Conservation (phyloP, 257 asterid species). For the Przewalskia tangutica region DNA sequence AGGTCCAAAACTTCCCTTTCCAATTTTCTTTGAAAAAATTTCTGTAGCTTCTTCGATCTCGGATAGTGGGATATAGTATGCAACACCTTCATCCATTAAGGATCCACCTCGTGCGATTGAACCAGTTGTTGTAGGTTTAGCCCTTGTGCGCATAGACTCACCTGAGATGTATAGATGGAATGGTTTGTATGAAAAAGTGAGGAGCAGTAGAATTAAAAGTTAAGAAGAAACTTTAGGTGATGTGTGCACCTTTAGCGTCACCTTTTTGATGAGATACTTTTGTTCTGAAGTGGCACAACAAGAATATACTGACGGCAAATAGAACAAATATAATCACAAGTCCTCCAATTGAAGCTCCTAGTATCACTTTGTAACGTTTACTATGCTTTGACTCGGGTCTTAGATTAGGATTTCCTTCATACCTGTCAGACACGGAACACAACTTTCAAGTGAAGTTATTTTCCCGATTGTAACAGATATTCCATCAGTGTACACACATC, state of each 20-base stretch:
- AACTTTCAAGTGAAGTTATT: neutral
- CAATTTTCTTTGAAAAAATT: conserved; percentile 57
- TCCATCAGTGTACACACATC: neutral
- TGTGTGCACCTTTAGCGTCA: conserved; percentile 35
- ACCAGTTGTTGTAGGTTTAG: conserved; percentile 35
- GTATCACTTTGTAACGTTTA: conserved; percentile 30
- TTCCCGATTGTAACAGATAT: neutral
- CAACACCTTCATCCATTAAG: conserved; percentile 80
- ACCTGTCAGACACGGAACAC: conserved; percentile 30
- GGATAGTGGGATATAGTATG: conserved; percentile 65
- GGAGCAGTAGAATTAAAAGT: neutral
- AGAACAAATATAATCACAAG: conserved; percentile 49
- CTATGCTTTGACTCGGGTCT: conserved; percentile 26
- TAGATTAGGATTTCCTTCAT: conserved; percentile 67
- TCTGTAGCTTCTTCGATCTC: conserved; percentile 79
- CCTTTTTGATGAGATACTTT: conserved; percentile 23
- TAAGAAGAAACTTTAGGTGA: neutral
- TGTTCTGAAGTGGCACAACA: conserved; percentile 38
- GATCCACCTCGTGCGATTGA: conserved; percentile 64
- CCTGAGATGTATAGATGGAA: conserved; percentile 25
- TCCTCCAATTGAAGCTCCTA: conserved; percentile 49
- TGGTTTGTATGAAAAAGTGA: neutral
- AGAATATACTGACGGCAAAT: conserved; percentile 37
- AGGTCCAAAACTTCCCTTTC: conserved; percentile 96
- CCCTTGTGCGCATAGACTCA: conserved; percentile 43